Evolutionary conservation across 78 protist genomes (phyloP), one percentile per base, ranked within the genome.

Genomic region (slime mould (Dictyostelium discoideum)): DNA sequence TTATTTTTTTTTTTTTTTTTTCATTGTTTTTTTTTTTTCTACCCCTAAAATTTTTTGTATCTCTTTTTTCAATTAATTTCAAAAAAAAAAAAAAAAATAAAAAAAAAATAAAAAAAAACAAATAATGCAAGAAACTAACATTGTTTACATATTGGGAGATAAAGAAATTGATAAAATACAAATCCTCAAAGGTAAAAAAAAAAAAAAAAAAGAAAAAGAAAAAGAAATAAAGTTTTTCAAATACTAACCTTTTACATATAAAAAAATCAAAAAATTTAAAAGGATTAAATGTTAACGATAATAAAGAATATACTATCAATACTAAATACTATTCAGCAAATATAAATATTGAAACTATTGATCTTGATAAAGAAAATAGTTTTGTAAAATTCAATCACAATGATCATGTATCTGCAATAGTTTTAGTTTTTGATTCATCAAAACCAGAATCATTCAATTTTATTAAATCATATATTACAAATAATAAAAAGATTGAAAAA

Each of bases 351-450:
- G 24, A 79, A 44, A 46, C 18, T n/a, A 11, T 79, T 2, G 65
- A 46, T 44, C 32, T 79, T 16, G 37, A 79, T n/a, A 46, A 26
- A 50, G 16, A 29, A 3, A 48, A 37, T 72, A 13, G 39, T 24
- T 26, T 22, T 24, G n/a, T 18, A 44, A 65, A 54, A n/a, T 42
- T 40, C 5, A n/a, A 79, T 79, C 60, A 44, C 9, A 44, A n/a
- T 11, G 39, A 42, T 6, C 26, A 44, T n/a, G 29, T 24, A 10
- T 22, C 46, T n/a, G 67, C 26, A 20, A 40, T 87, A 54, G 39
- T 87, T 11, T 79, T 87, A 42, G 50, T 63, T 37, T 79, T 87
- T 63, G 78, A 87, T 87, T 77, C 74, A 32, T 48, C 76, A 73
- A 85, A 85, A 42, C 54, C 32, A 54, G 39, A 85, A 42, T 74